Percentiles rank a stretch among this genome's conserved stretches.
Conservation (phyloP, 169 alveolate species). For the Plasmodium gaboni region DNA sequence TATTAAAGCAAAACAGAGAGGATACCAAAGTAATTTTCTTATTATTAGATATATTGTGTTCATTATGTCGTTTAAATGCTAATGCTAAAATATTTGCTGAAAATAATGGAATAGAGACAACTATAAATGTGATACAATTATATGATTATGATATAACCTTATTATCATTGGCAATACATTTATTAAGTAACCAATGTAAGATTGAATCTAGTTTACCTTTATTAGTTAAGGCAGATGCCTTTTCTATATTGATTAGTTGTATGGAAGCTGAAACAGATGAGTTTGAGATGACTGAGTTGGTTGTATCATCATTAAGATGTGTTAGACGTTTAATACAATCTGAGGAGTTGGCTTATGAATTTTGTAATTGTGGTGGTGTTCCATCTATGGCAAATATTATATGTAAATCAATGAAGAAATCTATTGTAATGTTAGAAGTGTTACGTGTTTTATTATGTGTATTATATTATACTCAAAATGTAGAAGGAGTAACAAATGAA, state of each 20-base stretch:
- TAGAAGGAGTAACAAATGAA: slow-evolving; percentile 85
- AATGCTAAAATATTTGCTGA: slow-evolving; percentile 87
- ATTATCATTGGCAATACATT: slow-evolving; percentile 89
- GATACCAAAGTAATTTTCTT: slow-evolving; percentile 88
- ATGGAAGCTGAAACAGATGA: slow-evolving; percentile 86
- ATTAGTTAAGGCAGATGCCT: slow-evolving; percentile 89
- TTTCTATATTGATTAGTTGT: slow-evolving; percentile 87
- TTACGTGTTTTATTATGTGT: slow-evolving; percentile 86
- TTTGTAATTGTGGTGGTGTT: slow-evolving; percentile 92
- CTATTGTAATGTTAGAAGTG: slow-evolving; percentile 91
- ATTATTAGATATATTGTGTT: slow-evolving; percentile 88
- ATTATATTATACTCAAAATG: slow-evolving; percentile 81
- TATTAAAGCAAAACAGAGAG: slow-evolving; percentile 86
- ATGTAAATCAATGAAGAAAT: slow-evolving; percentile 87
- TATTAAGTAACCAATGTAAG: slow-evolving; percentile 88
- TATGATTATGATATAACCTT: slow-evolving; percentile 89
- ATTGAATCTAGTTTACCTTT: slow-evolving; percentile 86
- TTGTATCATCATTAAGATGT: slow-evolving; percentile 90
- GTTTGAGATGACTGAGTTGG: slow-evolving; percentile 87
- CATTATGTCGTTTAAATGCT: slow-evolving; percentile 88
- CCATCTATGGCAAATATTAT: slow-evolving; percentile 85
- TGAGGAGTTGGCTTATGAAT: slow-evolving; percentile 91
- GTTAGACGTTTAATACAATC: slow-evolving; percentile 88
- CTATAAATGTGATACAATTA: slow-evolving; percentile 85
- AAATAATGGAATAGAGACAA: slow-evolving; percentile 87